Base-by-base conservation (phyloP, 2,329 filamentous ascomycete species). In the Ophiostoma pallidulum region DNA sequence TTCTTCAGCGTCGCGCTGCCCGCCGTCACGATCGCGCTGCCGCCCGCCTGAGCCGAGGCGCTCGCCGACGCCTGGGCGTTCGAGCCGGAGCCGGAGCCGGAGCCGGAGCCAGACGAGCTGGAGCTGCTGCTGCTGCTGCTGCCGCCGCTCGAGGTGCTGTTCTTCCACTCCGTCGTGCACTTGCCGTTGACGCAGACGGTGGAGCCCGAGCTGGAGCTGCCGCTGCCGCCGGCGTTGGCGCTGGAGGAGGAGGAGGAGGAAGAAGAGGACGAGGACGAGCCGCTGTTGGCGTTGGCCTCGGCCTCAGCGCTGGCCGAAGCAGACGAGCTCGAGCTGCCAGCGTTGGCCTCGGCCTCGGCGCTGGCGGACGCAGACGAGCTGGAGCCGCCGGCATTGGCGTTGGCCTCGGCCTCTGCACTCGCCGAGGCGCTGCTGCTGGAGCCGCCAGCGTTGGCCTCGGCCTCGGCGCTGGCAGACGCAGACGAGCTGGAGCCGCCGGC, bases 1-100 rank as follows among this genome's bases (percentile, higher is more conserved):
- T 49, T 50, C 52, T 53, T 56, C 20, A 52, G 35, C n/a, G 52
- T 40, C 4, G 40, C 39, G 5, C 41, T 39, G 29, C 50, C 52
- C 14, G 50, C 52, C n/a, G 50, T 52, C n/a, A 53, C 52, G 20
- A 53, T 33, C 4, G 36, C 8, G 36, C 13, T 14, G 41, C 28
- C 24, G 31, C 22, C 22, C 19, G 19, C 26, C 39, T 19, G n/a
- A 18, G 12, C 14, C 10, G 20, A n/a, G 22, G 22, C 13, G 39
- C n/a, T 19, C 13, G 38, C 31, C 26, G 33, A 24, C 18, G 39
- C 40, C 13, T 12, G 6, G 19, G 28, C n/a, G 29, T 16, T 35
- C 10, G 39, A 19, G 47, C 20, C 39, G 42, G 39, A 16, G 36
- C 28, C 16, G 16, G 14, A n/a, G 36, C 47, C 47, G 36, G 31